Evolutionary conservation across 1,284 basidiomycete species (phyloP).

Genomic region (Peniophora sp.): DNA sequence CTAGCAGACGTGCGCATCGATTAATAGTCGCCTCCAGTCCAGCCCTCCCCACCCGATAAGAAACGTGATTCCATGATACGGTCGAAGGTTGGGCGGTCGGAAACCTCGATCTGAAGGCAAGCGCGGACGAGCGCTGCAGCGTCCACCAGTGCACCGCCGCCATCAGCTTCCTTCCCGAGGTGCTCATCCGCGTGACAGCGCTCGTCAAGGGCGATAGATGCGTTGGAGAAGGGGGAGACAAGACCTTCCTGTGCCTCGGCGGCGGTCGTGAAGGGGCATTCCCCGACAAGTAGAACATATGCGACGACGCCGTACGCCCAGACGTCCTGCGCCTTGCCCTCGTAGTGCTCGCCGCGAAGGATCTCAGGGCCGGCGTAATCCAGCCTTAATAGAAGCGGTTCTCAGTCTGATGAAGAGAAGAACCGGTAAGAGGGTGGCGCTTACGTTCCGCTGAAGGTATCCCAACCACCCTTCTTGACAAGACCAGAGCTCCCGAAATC

Average conservation of each 20-base stretch:
- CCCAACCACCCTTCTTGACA: slow-evolving; percentile 80
- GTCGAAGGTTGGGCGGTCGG: slow-evolving; percentile 75
- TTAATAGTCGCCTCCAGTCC: slow-evolving; percentile 29
- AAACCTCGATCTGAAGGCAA: slow-evolving; percentile 70
- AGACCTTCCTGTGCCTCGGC: slow-evolving; percentile 79
- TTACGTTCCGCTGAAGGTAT: slow-evolving; percentile 92
- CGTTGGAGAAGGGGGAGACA: slow-evolving; percentile 63
- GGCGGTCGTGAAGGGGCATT: slow-evolving; percentile 88
- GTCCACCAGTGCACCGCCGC: slow-evolving; percentile 75
- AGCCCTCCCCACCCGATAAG: slow-evolving; percentile 61
- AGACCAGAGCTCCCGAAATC: slow-evolving; percentile 95
- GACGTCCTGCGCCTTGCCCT: slow-evolving; percentile 95
- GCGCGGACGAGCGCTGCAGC: slow-evolving; percentile 73
- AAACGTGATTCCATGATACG: slow-evolving; percentile 73
- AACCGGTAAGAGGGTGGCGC: slow-evolving; percentile 22
- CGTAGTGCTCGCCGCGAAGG: slow-evolving; percentile 87
- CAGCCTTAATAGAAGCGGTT: slow-evolving; percentile 43
- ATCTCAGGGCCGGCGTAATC: slow-evolving; percentile 98
- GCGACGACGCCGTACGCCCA: slow-evolving; percentile 99
- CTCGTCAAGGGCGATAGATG: slow-evolving; percentile 69
- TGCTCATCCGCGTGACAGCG: slow-evolving; percentile 61
- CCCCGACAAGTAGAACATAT: slow-evolving; percentile 92
- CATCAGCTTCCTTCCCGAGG: slow-evolving; percentile 69
- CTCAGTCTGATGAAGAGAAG: slow-evolving; percentile 9
- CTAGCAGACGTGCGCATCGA: slow-evolving; percentile 4